Base-by-base conservation (phyloP, 805 yeast genomes). In the Saturnispora kantuleensis region DNA sequence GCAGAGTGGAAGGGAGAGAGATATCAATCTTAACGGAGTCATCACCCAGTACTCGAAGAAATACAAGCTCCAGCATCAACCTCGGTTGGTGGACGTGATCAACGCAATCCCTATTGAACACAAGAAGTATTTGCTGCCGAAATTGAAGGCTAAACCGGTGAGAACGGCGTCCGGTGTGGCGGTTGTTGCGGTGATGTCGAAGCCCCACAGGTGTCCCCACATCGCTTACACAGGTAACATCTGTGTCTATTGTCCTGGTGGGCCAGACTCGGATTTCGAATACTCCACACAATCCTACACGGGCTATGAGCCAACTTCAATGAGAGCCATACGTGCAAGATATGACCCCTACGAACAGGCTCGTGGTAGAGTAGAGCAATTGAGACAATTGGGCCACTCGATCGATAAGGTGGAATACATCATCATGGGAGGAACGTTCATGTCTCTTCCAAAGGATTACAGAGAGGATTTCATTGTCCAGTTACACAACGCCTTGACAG, bases 271-370 rank as follows among this genome's bases (percentile, higher is more conserved):
- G 1, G 98, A 93, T 66, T 93, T 93, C 59, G 98, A 93, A 62
- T 93, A 93, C 64, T 86, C 96, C 1, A 93, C 98, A 3, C 98
- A 93, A 66, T 88, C 97, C 4, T 93, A 93, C 59, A 93, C 98
- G 0, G 98, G 98, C 33, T 93, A 93, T 59, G 98, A 93, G 63
- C 98, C 98, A 8, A 93, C 98, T 0, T 88, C 97, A 1, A 93
- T 93, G 98, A 75, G 98, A 56, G 98, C 98, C n/a, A 93, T 93
- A 50, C 73, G 98, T 55, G 98, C 98, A 0, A 77, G 98, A 56
- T 93, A 93, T 59, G 98, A 93, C 62, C 97, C 98, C 1, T 93
- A 87, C 59, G 98, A 93, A 64, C 98, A 93, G 64, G 97, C 97
- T 5, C 74, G 98, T 59, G 98, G 98, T 40, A 79, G 98, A 62